Evolutionary conservation across 2,329 filamentous ascomycete genomes (phyloP), one percentile per base, ranked within the genome.

Genomic region (Phialocephala subalpina): DNA sequence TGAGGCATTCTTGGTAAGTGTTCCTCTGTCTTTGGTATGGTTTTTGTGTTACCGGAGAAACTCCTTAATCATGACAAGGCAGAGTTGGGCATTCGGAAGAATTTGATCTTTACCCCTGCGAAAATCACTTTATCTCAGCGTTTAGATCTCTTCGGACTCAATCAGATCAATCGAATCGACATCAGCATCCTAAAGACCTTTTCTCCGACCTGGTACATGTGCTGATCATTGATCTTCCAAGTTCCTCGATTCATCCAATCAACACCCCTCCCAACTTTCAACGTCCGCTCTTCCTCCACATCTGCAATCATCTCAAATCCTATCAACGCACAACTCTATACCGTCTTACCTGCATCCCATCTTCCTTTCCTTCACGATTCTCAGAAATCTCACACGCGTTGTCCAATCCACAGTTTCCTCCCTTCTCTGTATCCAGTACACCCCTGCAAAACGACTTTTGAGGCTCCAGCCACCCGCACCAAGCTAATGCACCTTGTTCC

Each of bases 381-480:
- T 25, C 22, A 27, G 22, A 49, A 27, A 53, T 61, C 47, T 40
- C 29, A 36, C 9, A 8, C 47, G 20, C 35, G 4, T 60, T 33
- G 22, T 14, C n/a, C 8, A 8, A 56, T 49, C 40, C 40, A 40
- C n/a, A n/a, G n/a, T n/a, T n/a, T n/a, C n/a, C n/a, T n/a, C n/a
- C n/a, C 12, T 47, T 25, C 25, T n/a, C 53, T 27, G 14, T 20
- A n/a, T 53, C 55, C 27, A 33, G 33, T 38, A 49, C 35, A 42
- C 52, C 38, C 49, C 58, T 45, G 52, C 22, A 29, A 60, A 25
- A 20, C n/a, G 40, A 57, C 45, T 33, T 45, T 49, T 67, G 61
- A 67, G 65, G 65, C 65, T 67, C 65, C 65, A 64, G 65, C 65
- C 52, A 63, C 65, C 64, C 65, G 61, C 65, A 64, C 57, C 62